These are phyloP conservation scores for Neonectria punicea DNA, from an alignment of 2,329 filamentous ascomycete genomes.

Conservation along the genomic window DNA sequence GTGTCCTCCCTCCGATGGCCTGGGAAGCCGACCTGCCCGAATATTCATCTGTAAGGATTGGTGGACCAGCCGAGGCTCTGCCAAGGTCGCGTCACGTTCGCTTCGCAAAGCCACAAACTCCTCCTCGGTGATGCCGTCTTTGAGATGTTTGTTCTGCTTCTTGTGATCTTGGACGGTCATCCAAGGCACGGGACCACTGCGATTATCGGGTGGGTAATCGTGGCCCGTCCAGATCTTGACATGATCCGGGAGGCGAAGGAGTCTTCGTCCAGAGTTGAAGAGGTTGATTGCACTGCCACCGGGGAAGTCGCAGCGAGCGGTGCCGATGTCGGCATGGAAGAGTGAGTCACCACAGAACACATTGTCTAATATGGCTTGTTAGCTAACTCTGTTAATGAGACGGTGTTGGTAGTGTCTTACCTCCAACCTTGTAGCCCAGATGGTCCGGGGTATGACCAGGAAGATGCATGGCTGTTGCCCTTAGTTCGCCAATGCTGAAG, in stretches of 20 bases:
- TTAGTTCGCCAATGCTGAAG: conserved; percentile 61
- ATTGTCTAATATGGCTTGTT: conserved; percentile 44
- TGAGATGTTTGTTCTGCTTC: conserved; percentile 60
- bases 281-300: conserved; percentile 58
- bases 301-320: conserved; percentile 65
- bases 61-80: conserved; percentile 59
- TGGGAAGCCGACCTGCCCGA: conserved; percentile 59
- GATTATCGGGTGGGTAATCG: conserved; percentile 58
- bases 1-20: conserved; percentile 41
- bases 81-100: conserved; percentile 56
- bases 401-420: conserved; percentile 32
- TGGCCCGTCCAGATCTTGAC: conserved; percentile 65
- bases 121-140: conserved; percentile 51
- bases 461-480: conserved; percentile 61
- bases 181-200: conserved; percentile 50
- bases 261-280: conserved; percentile 54
- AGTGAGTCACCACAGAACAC: conserved; percentile 65
- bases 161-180: conserved; percentile 59
- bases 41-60: conserved; percentile 65
- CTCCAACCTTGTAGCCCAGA: conserved; percentile 66
- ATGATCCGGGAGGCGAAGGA: conserved; percentile 55
- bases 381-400: neutral
- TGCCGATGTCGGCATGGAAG: conserved; percentile 63
- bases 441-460: conserved; percentile 72
- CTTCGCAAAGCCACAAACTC: conserved; percentile 57